phyloP scores from a whole-genome alignment of 2,329 filamentous ascomycete genomes.

The Botryotinia narcissicola region DNA sequence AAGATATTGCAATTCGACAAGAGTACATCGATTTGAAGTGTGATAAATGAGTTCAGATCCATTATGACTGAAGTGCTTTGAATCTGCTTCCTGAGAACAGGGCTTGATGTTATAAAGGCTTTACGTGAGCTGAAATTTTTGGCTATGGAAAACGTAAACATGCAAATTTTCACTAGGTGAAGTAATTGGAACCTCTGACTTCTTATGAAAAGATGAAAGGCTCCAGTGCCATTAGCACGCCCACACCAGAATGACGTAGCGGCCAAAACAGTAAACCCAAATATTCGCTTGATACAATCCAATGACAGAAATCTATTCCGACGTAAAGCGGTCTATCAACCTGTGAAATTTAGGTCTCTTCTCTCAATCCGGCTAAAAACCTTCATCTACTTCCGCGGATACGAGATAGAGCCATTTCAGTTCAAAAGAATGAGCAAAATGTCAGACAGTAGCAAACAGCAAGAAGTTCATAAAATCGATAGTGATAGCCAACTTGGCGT shows the following conservation, averaged over 20 bases:
- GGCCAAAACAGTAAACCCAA: neutral
- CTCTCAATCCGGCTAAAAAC: accelerated
- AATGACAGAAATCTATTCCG: neutral
- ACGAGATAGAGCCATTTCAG: accelerated
- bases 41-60: neutral
- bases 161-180: neutral
- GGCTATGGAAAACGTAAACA: neutral
- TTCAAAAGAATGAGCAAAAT: neutral
- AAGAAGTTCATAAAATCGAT: neutral
- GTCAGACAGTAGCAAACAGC: neutral
- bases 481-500: neutral
- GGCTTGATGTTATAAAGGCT: neutral
- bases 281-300: neutral
- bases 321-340: neutral
- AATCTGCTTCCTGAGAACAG: neutral
- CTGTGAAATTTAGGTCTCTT: neutral
- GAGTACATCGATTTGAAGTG: neutral
- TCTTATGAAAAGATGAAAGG: too few species aligned
- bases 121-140: neutral
- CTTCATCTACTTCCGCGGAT: neutral
- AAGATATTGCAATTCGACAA: neutral
- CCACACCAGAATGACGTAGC: neutral
- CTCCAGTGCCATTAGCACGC: neutral
- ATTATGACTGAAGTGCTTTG: neutral
- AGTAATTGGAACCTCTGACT: neutral